Percentiles rank a stretch among this genome's conserved stretches.
Evolutionary conservation across 2,329 filamentous ascomycete genomes (phyloP).

Genomic region (Didymella glomerata): DNA sequence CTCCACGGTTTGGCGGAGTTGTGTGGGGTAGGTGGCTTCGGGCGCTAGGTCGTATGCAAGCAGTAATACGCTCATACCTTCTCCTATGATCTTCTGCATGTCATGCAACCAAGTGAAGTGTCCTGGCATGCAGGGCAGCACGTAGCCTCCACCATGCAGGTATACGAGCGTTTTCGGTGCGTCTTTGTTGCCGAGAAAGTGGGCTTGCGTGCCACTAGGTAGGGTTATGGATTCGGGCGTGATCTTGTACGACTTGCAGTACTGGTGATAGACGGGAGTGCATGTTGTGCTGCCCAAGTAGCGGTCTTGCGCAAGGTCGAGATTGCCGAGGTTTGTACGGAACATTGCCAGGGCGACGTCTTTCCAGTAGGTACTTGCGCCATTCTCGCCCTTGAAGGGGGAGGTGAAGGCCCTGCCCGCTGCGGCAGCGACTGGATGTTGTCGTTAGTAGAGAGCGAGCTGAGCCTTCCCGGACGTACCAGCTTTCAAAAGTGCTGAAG

Average conservation of each 20-base stretch:
- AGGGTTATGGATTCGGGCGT: constrained; percentile 51
- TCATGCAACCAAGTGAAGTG: constrained; percentile 61
- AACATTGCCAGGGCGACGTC: constrained; percentile 45
- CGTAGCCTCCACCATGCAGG: constrained; percentile 66
- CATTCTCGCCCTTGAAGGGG: constrained; percentile 50
- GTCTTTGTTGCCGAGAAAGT: constrained; percentile 56
- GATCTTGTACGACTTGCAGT: constrained; percentile 48
- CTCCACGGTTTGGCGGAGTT: constrained; percentile 58
- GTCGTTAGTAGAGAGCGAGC: neutral
- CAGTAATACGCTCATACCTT: constrained; percentile 60
- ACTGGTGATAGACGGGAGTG: constrained; percentile 44
- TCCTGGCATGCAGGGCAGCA: constrained; percentile 56
- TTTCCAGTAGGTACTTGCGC: constrained; percentile 49
- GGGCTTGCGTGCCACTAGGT: constrained; percentile 54
- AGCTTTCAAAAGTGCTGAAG: constrained; percentile 41
- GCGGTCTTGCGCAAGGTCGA: constrained; percentile 46
- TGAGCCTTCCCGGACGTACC: constrained; percentile 27
- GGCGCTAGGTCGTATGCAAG: constrained; percentile 68
- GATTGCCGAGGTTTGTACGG: constrained; percentile 42
- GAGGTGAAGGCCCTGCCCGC: constrained; percentile 45
- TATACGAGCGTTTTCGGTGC: constrained; percentile 56
- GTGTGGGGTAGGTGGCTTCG: constrained; percentile 56
- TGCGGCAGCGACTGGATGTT: constrained; percentile 43
- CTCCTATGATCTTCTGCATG: constrained; percentile 56
- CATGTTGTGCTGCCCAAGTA: constrained; percentile 40